Evolutionary conservation across 2,329 filamentous ascomycete species (phyloP).

Genomic region (Pseudocercospora vitis): DNA sequence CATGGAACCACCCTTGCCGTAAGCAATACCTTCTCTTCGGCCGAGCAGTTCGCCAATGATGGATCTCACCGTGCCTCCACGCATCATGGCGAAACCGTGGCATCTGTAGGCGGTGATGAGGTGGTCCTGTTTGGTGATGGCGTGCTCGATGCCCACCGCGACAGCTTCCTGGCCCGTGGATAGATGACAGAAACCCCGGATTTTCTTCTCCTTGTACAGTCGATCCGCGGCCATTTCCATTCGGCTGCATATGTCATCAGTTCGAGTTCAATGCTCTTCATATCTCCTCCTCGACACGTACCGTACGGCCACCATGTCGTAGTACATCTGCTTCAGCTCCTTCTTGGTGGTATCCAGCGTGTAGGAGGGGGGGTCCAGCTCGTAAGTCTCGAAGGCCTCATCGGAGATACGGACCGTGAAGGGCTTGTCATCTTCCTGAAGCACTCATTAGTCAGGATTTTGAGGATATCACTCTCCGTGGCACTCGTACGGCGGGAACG

Average conservation of each 20-base stretch:
- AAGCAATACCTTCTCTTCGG: conserved; percentile 92
- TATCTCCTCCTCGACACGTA: conserved; percentile 50
- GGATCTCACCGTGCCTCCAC: conserved; percentile 82
- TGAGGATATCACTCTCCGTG: not conserved
- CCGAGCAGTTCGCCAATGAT: conserved; percentile 96
- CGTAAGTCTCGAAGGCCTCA: conserved; percentile 99
- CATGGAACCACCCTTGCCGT: conserved; percentile 99
- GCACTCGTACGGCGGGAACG: conserved; percentile 61
- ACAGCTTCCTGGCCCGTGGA: conserved; percentile 98
- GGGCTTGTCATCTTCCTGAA: conserved; percentile 85
- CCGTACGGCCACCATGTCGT: conserved; percentile 93
- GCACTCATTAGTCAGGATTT: conserved; percentile 11
- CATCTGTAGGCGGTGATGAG: conserved; percentile 98
- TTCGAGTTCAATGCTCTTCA: not conserved
- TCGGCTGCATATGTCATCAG: conserved; percentile 61
- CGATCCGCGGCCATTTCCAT: conserved; percentile 99
- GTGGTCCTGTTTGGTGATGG: conserved; percentile 86
- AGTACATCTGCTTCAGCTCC: conserved; percentile 98
- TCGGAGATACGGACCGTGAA: conserved; percentile 92
- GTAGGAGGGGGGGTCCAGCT: conserved; percentile 94
- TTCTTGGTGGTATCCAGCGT: conserved; percentile 93
- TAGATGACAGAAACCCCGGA: conserved; percentile 98
- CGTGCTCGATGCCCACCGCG: conserved; percentile 93
- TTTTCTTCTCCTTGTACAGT: conserved; percentile 99
- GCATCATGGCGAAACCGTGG: conserved; percentile 98